phyloP scores from a whole-genome alignment of 148 eudicot species.

The Spergularia marina region DNA sequence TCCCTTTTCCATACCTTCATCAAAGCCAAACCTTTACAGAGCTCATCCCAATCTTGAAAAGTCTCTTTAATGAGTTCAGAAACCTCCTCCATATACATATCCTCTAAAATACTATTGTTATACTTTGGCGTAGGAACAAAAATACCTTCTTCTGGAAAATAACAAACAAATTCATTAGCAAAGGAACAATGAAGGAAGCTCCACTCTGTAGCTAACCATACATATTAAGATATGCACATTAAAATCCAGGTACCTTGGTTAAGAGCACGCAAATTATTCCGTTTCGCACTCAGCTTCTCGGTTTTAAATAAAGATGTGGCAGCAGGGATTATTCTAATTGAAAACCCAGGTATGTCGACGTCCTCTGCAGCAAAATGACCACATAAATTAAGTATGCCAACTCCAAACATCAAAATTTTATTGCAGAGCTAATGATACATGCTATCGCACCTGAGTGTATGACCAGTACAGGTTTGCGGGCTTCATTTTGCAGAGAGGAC shows the following conservation, averaged over 20 bases:
- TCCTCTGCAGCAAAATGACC: slow-evolving; percentile 38
- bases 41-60: slow-evolving; percentile 72
- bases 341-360: slow-evolving; percentile 39
- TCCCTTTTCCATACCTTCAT: slow-evolving; percentile 54
- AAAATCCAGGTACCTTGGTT: slow-evolving; percentile 51
- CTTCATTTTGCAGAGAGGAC: slow-evolving; percentile 80
- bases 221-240: neutral
- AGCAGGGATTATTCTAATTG: slow-evolving; percentile 71
- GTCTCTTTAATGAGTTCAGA: slow-evolving; percentile 43
- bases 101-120: slow-evolving; percentile 87
- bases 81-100: slow-evolving; percentile 72
- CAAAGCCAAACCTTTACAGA: slow-evolving; percentile 71
- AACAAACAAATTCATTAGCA: slow-evolving; percentile 8
- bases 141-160: slow-evolving; percentile 35
- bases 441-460: slow-evolving; percentile 63
- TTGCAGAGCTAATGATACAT: neutral
- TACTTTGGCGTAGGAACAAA: slow-evolving; percentile 72
- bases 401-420: neutral
- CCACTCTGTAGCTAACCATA: neutral
- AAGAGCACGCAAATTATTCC: slow-evolving; percentile 67
- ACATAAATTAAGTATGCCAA: slow-evolving; percentile 6
- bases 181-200: neutral
- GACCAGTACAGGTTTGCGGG: slow-evolving; percentile 79
- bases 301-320: slow-evolving; percentile 55
- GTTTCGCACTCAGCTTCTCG: slow-evolving; percentile 54